Conservation (phyloP, 306 rosid genomes). For the Quercus aquifolioides region DNA sequence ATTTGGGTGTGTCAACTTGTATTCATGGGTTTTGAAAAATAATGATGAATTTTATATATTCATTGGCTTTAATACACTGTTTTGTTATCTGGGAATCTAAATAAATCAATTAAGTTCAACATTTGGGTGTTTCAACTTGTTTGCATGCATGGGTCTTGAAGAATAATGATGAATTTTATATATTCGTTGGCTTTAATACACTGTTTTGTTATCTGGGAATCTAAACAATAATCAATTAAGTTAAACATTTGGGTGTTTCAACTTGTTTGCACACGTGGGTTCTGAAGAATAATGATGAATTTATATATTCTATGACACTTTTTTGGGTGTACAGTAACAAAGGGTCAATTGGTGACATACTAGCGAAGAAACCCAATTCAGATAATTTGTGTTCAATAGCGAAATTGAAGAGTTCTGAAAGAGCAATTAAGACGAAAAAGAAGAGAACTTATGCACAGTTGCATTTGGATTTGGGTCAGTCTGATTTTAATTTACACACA, state of each 20-base stretch:
- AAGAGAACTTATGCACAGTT: slow-evolving; percentile 81
- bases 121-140: too few species aligned
- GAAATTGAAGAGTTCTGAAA: slow-evolving; percentile 14
- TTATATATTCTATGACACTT: neutral
- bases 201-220: neutral
- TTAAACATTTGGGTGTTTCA: neutral
- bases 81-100: too few species aligned
- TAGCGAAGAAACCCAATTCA: neutral
- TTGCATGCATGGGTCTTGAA: neutral
- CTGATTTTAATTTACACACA: slow-evolving; percentile 55
- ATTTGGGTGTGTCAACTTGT: neutral
- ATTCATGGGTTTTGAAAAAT: neutral
- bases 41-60: neutral
- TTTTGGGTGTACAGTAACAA: neutral
- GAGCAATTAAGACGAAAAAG: slow-evolving; percentile 55
- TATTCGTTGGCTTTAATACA: neutral
- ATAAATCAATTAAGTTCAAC: too few species aligned
- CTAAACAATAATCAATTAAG: neutral
- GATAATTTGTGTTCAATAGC: slow-evolving; percentile 1
- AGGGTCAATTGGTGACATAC: neutral
- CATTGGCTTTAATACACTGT: neutral
- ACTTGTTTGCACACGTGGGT: neutral
- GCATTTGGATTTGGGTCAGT: slow-evolving; percentile 77
- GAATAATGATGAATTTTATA: neutral
- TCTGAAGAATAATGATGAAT: too few species aligned